Evolutionary conservation across 352 stramenopile species (phyloP).

Genomic region (Thalassiosira tumida): DNA sequence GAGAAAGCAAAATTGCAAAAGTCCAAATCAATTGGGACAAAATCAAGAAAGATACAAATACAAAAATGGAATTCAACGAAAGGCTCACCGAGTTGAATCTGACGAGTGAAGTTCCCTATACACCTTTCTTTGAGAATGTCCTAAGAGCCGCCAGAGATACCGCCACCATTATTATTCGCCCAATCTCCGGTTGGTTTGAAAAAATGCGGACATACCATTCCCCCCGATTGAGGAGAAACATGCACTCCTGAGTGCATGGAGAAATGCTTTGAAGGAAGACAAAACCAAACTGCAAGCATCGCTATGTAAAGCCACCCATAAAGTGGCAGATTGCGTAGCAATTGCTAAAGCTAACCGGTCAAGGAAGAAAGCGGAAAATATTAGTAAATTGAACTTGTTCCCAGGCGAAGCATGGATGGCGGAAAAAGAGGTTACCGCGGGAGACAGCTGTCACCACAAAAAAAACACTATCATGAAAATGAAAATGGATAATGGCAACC

Average conservation of each 20-base stretch:
- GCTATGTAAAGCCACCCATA: background rate
- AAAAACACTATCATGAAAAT: background rate
- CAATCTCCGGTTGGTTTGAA: background rate
- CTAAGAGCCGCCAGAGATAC: background rate
- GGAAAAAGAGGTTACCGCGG: background rate
- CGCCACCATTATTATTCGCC: background rate
- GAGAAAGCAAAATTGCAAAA: background rate
- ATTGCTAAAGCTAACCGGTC: background rate
- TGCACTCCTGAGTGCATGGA: background rate
- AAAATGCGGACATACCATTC: background rate
- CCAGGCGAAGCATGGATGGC: background rate
- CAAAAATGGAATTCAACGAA: background rate
- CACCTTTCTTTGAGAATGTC: background rate
- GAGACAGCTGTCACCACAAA: background rate
- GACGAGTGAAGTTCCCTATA: background rate
- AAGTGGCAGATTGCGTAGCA: background rate
- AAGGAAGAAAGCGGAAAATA: background rate
- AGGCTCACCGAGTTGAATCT: background rate
- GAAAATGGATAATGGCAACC: slow-evolving; percentile 31
- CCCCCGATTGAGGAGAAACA: background rate
- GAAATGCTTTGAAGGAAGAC: background rate
- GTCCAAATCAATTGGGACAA: background rate
- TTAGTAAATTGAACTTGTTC: background rate
- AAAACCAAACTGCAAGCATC: background rate
- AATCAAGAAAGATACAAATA: background rate